These are phyloP conservation scores for Rhizophora apiculata DNA, from an alignment of 345 rosid species.

Conservation along the genomic window DNA sequence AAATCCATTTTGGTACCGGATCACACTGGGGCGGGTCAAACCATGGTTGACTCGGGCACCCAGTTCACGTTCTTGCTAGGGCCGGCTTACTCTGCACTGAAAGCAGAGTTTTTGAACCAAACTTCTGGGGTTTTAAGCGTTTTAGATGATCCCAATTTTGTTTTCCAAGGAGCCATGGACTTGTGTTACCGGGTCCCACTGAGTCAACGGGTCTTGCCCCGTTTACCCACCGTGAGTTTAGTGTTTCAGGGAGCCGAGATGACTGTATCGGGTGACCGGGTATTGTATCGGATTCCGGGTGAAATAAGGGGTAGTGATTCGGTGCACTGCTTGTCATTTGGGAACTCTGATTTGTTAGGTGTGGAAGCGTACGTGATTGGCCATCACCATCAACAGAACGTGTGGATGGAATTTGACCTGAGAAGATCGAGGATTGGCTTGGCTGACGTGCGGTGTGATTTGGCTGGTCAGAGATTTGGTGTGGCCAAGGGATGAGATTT, in stretches of 20 bases:
- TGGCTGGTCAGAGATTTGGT: slow-evolving; percentile 72
- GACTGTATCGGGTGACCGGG: slow-evolving; percentile 51
- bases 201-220: slow-evolving; percentile 27
- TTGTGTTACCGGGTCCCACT: slow-evolving; percentile 56
- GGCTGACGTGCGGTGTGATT: slow-evolving; percentile 68
- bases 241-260: slow-evolving; percentile 84
- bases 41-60: slow-evolving; percentile 93
- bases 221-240: slow-evolving; percentile 56
- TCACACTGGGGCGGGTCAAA: slow-evolving; percentile 94
- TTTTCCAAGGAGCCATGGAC: slow-evolving; percentile 93
- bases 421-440: slow-evolving; percentile 72
- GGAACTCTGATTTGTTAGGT: slow-evolving; percentile 82
- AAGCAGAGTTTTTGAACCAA: slow-evolving; percentile 58
- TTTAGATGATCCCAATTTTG: slow-evolving; percentile 60
- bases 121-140: slow-evolving; percentile 45
- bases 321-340: slow-evolving; percentile 77
- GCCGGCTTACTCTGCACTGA: slow-evolving; percentile 64
- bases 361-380: slow-evolving; percentile 89
- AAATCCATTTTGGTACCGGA: slow-evolving; percentile 67
- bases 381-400: slow-evolving; percentile 86
- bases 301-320: slow-evolving; percentile 56
- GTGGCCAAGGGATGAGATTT: slow-evolving; percentile 8
- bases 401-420: slow-evolving; percentile 94
- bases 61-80: slow-evolving; percentile 89
- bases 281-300: slow-evolving; percentile 62